Conservation (phyloP, 371 early-diverging fungal genomes). For the Mortierella sp. region DNA sequence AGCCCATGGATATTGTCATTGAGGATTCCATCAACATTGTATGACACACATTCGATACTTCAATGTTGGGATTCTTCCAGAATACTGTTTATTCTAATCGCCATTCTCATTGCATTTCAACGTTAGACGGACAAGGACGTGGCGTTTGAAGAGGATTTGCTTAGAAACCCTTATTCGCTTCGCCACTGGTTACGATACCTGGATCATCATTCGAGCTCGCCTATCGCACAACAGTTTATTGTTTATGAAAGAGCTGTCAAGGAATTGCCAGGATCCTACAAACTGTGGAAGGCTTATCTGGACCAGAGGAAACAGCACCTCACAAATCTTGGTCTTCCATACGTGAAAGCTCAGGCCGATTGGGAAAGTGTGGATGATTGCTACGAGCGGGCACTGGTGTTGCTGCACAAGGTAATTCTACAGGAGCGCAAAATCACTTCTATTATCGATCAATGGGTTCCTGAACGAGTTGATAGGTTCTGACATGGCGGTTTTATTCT, state of each 20-base stretch:
- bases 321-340: slow-evolving; percentile 62
- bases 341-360: slow-evolving; percentile 62
- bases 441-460: background rate
- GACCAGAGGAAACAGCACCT: slow-evolving; percentile 75
- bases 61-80: background rate
- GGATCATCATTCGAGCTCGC: slow-evolving; percentile 80
- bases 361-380: slow-evolving; percentile 77
- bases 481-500: background rate
- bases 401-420: slow-evolving; percentile 85
- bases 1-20: slow-evolving; percentile 32
- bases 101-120: slow-evolving; percentile 2
- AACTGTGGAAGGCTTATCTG: slow-evolving; percentile 95
- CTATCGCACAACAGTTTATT: slow-evolving; percentile 66
- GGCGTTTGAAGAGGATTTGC: slow-evolving; percentile 93
- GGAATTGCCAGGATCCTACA: slow-evolving; percentile 93
- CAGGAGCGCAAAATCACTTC: background rate
- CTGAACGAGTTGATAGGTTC: background rate
- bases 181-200: slow-evolving; percentile 92
- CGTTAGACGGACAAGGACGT: slow-evolving; percentile 74
- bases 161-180: slow-evolving; percentile 85
- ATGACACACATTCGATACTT: slow-evolving; percentile 6
- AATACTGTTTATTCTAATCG: background rate
- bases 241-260: slow-evolving; percentile 91
- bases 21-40: slow-evolving; percentile 55
- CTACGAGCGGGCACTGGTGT: slow-evolving; percentile 89